Base-by-base conservation (phyloP, 2,329 filamentous ascomycete genomes). In the Aspergillus oerlinghausenensis region DNA sequence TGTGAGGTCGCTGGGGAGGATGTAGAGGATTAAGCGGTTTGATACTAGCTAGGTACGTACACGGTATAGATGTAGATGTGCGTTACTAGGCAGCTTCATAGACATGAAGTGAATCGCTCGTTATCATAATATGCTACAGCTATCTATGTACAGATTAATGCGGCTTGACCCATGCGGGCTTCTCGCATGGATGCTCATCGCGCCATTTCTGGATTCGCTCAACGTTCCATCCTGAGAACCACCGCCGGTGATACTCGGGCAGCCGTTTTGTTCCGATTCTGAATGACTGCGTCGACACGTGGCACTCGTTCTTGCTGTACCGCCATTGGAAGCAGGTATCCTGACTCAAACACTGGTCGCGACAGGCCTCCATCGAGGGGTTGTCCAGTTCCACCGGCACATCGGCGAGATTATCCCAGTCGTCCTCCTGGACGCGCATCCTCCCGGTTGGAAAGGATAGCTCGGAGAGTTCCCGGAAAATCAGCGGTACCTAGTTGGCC, bases 361-460 rank as follows among this genome's bases (percentile, higher is more conserved):
- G 73, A 63, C 82, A 84, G n/a, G 77, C 70, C 48, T 79, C 76
- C 11, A 69, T 67, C 0, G 64, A 67, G 1, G 59, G 60, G 1
- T 45, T 49, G 8, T 50, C 43, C 60, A 79, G 81, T 61, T 76
- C 78, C 10, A 71, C 70, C 50, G 81, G 50, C 45, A 54, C 78
- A 26, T 82, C 75, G 3, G 80, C 79, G 4, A 79, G 62, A 61
- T 84, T 84, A 64, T 83, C 78, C 81, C 81, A 84, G 51, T 82
- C 73, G 8, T 78, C 72, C 17, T 78, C 75, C 40, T 67, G 65
- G 4, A 71, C 62, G 29, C 73, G 67, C 60, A 83, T 73, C 1
- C 76, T 78, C 1, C 70, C 73, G 55, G 53, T 17, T 40, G 59
- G 60, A 52, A 83, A 75, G 57, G 83, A 77, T 51, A 75, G 69